Evolutionary conservation across 2,329 filamentous ascomycete species (phyloP).

Genomic region (Epichloe elymi): DNA sequence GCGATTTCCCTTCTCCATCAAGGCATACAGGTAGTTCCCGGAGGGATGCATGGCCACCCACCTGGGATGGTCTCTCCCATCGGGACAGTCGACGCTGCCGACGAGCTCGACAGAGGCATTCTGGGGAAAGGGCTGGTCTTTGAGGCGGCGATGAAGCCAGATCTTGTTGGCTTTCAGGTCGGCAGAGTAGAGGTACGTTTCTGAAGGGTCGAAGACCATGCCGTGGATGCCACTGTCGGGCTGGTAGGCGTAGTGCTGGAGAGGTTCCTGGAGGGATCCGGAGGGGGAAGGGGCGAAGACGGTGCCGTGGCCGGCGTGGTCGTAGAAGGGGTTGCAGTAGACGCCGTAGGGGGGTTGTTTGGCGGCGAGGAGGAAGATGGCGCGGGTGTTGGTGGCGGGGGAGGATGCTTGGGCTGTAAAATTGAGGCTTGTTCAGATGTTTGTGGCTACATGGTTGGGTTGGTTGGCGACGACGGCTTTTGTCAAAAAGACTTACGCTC

Average conservation of each 20-base stretch:
- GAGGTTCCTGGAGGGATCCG: slow-evolving; percentile 48
- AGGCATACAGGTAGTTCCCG: slow-evolving; percentile 66
- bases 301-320: slow-evolving; percentile 69
- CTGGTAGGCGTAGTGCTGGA: slow-evolving; percentile 63
- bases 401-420: slow-evolving; percentile 51
- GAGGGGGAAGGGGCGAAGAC: slow-evolving; percentile 50
- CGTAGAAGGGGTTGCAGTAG: slow-evolving; percentile 86
- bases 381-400: slow-evolving; percentile 66
- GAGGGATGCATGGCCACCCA: slow-evolving; percentile 78
- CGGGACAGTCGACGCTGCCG: slow-evolving; percentile 59
- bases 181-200: slow-evolving; percentile 66
- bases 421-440: too few relatives aligned
- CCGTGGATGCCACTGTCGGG: slow-evolving; percentile 62
- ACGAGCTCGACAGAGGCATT: slow-evolving; percentile 54
- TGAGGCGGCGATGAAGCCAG: slow-evolving; percentile 68
- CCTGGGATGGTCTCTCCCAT: slow-evolving; percentile 62
- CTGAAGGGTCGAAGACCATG: slow-evolving; percentile 65
- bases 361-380: slow-evolving; percentile 77
- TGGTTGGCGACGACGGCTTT: too few relatives aligned
- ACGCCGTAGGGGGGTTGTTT: slow-evolving; percentile 66
- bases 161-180: slow-evolving; percentile 68
- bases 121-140: slow-evolving; percentile 14
- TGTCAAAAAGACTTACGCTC: slow-evolving; percentile 42
- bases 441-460: too few relatives aligned
- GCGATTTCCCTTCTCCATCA: slow-evolving; percentile 84